Evolutionary conservation across 2,329 filamentous ascomycete genomes (phyloP).

Genomic region (Fusarium nurragi): DNA sequence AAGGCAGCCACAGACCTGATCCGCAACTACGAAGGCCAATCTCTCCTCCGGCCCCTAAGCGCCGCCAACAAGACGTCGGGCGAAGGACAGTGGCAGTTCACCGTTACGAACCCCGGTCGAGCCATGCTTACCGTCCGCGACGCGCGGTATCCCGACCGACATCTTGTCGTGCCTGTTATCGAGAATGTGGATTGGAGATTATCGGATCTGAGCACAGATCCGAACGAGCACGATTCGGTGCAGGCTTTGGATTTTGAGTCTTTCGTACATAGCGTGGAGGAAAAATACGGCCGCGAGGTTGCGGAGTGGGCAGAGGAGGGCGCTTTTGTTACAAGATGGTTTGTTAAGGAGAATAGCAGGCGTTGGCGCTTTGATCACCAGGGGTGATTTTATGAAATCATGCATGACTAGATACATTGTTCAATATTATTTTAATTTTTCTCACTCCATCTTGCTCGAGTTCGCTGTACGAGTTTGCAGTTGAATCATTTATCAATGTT

Average conservation of each 20-base stretch:
- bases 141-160: conserved; percentile 43
- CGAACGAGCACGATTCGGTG: conserved; percentile 40
- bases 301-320: conserved; percentile 49
- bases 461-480: no score
- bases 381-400: conserved; percentile 19
- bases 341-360: conserved; percentile 49
- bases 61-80: conserved; percentile 20
- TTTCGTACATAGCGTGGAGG: conserved; percentile 41
- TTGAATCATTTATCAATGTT: no score
- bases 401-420: conserved; percentile 11
- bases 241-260: conserved; percentile 42
- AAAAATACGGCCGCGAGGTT: conserved; percentile 40
- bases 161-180: conserved; percentile 47
- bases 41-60: conserved; percentile 42
- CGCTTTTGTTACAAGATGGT: conserved; percentile 48
- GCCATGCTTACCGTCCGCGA: conserved; percentile 49
- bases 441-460: neutral
- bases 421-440: conserved; percentile 12
- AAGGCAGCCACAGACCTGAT: conserved; percentile 40
- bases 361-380: conserved; percentile 46
- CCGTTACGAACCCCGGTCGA: conserved; percentile 48
- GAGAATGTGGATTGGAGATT: conserved; percentile 49
- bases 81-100: conserved; percentile 49
- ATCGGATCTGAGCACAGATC: conserved; percentile 42
- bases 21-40: conserved; percentile 48